phyloP scores from a whole-genome alignment of 2,329 filamentous ascomycete species.

The Aspergillus transmontanensis region DNA sequence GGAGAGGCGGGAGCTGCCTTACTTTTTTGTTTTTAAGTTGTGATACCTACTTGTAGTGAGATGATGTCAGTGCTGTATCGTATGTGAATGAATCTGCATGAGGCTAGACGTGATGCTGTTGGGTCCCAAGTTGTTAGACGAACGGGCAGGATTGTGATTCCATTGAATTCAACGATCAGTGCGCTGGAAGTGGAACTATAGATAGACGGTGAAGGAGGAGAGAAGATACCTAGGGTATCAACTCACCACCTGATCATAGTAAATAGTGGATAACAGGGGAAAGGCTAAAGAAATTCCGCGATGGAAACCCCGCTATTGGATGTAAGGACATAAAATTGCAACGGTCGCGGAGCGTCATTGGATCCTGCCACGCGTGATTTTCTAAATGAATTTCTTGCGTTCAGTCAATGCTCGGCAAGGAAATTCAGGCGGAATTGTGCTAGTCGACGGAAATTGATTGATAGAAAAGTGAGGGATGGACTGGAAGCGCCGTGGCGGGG shows the following conservation, averaged over 20 bases:
- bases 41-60: background rate
- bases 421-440: background rate
- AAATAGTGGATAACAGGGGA: background rate
- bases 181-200: background rate
- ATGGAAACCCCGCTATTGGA: background rate
- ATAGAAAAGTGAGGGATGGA: background rate
- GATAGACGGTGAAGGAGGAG: background rate
- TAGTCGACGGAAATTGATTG: background rate
- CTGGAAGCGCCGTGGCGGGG: slow-evolving; percentile 13
- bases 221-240: background rate
- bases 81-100: background rate
- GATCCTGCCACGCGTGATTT: background rate
- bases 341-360: background rate
- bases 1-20: background rate
- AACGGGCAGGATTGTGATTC: background rate
- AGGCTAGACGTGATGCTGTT: background rate
- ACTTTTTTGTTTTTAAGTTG: background rate
- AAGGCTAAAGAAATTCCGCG: background rate
- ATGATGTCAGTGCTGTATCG: background rate
- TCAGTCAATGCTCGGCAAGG: background rate
- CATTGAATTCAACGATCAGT: background rate
- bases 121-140: background rate
- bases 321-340: background rate
- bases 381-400: background rate
- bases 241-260: background rate